Evolutionary conservation across 345 rosid species (phyloP).

Genomic region (Garcia nutans): DNA sequence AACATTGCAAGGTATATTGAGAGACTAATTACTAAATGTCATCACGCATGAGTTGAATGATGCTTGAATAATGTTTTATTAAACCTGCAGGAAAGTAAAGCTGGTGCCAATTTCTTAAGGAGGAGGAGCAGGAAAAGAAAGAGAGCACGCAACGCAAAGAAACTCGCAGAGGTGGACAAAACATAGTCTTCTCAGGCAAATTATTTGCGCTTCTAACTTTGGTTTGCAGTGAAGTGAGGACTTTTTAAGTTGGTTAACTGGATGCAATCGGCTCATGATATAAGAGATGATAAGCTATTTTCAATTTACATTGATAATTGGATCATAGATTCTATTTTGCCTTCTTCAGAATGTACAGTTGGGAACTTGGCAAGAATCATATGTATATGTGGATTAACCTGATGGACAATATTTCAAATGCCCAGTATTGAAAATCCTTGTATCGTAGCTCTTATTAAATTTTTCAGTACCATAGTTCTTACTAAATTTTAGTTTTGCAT

Average conservation of each 20-base stretch:
- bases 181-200: not conserved
- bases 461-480: too few species aligned
- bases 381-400: too few species aligned
- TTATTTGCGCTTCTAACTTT: not conserved
- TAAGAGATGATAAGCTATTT: not conserved
- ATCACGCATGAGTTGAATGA: not conserved
- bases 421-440: too few species aligned
- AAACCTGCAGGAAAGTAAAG: slow-evolving; percentile 41
- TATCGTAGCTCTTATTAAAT: too few species aligned
- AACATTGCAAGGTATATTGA: too few species aligned
- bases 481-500: too few species aligned
- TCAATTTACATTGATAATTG: not conserved
- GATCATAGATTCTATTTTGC: not conserved
- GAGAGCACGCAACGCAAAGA: slow-evolving; percentile 35
- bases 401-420: too few species aligned
- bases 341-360: not conserved
- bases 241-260: not conserved
- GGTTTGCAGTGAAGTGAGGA: not conserved
- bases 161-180: not conserved
- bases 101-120: slow-evolving; percentile 19
- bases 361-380: not conserved
- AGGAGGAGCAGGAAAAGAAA: slow-evolving; percentile 48
- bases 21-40: too few species aligned
- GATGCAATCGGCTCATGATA: not conserved
- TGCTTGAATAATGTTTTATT: not conserved